Conservation (phyloP, 768 basidiomycete species). For the Pholiota microspora region DNA sequence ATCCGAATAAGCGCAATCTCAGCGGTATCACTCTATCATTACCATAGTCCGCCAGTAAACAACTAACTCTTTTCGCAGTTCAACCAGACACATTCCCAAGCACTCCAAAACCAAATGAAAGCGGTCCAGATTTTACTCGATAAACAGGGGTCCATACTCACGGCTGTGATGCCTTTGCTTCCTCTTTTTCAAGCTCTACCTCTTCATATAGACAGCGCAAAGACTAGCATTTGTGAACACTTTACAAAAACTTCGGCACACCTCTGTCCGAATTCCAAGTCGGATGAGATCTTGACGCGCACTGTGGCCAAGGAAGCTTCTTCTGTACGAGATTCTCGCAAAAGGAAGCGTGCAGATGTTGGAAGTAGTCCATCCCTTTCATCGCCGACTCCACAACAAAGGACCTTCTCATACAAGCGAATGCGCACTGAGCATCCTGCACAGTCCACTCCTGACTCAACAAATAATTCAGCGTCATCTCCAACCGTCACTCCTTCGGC, state of each 20-base stretch:
- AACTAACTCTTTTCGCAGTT: slow-evolving; percentile 27
- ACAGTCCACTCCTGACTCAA: background rate
- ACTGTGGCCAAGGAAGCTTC: background rate
- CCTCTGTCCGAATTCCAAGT: background rate
- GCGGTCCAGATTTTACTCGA: slow-evolving; percentile 59
- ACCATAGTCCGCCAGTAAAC: background rate
- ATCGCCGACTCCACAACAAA: background rate
- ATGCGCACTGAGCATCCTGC: background rate
- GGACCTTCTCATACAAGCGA: background rate
- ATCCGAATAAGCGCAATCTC: slow-evolving; percentile 59
- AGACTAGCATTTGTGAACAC: slow-evolving; percentile 31
- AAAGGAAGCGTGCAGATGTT: background rate
- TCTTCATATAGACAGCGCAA: slow-evolving; percentile 48
- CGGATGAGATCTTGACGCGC: too few species aligned
- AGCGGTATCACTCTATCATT: slow-evolving; percentile 31
- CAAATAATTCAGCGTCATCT: background rate
- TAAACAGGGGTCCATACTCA: slow-evolving; percentile 56
- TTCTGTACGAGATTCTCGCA: background rate
- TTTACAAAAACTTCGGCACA: slow-evolving; percentile 4
- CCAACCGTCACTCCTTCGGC: background rate
- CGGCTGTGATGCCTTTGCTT: slow-evolving; percentile 55
- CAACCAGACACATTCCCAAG: slow-evolving; percentile 43
- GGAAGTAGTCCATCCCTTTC: background rate
- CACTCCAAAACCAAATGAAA: slow-evolving; percentile 53
- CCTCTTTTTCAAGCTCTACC: slow-evolving; percentile 62